These are phyloP conservation scores for Trichoderma harzianum DNA, from an alignment of 2,329 filamentous ascomycete species.

Conservation along the genomic window DNA sequence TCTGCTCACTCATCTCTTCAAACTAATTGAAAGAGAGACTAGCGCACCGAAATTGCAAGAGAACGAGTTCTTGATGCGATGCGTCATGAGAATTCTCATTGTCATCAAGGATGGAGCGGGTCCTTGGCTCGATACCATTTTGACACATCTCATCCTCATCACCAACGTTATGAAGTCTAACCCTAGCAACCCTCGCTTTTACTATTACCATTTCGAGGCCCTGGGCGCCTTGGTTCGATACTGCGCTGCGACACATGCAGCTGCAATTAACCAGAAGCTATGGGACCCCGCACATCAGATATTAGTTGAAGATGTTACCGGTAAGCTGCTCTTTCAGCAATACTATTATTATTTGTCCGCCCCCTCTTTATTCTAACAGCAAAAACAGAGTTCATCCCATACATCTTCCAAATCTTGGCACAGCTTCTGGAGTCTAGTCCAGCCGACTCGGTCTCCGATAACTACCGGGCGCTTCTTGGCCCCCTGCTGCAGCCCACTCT, in stretches of 20 bases:
- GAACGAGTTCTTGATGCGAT: constrained; percentile 98
- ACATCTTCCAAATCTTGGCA: constrained; percentile 92
- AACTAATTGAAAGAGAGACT: constrained; percentile 79
- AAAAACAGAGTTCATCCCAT: constrained; percentile 80
- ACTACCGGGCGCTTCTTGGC: constrained; percentile 74
- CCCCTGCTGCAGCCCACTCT: constrained; percentile 76
- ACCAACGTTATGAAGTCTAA: constrained; percentile 90
- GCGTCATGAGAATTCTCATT: constrained; percentile 94
- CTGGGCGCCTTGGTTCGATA: constrained; percentile 79
- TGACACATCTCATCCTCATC: constrained; percentile 82
- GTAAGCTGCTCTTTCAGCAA: constrained; percentile 40
- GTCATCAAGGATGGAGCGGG: constrained; percentile 82
- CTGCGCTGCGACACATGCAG: constrained; percentile 62
- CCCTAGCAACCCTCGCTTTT: constrained; percentile 95
- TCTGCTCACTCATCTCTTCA: constrained; percentile 84
- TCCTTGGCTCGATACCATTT: constrained; percentile 70
- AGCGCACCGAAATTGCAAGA: constrained; percentile 93
- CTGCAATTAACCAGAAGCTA: constrained; percentile 73
- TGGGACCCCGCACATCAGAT: constrained; percentile 82
- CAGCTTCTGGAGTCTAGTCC: constrained; percentile 86
- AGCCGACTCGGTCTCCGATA: constrained; percentile 69
- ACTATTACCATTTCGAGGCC: constrained; percentile 97
- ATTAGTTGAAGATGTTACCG: constrained; percentile 76
- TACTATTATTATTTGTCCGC: background rate
- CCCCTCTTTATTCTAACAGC: background rate